Evolutionary conservation across 2,329 filamentous ascomycete genomes (phyloP).

Genomic region (Trichoderma pleuroti): DNA sequence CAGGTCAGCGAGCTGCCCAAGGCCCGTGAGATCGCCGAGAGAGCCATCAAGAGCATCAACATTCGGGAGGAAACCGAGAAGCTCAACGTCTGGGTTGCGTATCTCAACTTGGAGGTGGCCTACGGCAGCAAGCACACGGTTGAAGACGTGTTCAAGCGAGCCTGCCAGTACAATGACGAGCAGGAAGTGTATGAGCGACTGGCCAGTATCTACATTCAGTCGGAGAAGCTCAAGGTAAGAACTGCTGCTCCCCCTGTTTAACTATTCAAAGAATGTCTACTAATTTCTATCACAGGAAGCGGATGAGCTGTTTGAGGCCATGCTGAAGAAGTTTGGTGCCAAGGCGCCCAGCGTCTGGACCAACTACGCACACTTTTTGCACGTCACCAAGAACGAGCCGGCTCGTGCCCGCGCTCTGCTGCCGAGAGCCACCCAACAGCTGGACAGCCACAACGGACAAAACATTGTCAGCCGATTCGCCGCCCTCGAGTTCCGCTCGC

Average conservation of each 20-base stretch:
- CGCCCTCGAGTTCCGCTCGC: constrained; percentile 82
- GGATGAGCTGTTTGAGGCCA: constrained; percentile 78
- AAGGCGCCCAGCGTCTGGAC: constrained; percentile 78
- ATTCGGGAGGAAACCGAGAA: constrained; percentile 90
- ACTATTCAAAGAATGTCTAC: not conserved
- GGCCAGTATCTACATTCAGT: constrained; percentile 92
- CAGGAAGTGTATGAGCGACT: constrained; percentile 86
- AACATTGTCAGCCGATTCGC: constrained; percentile 83
- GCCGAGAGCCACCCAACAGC: constrained; percentile 77
- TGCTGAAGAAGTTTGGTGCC: constrained; percentile 85
- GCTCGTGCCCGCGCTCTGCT: constrained; percentile 76
- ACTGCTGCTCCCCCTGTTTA: constrained; percentile 1
- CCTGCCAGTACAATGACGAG: constrained; percentile 89
- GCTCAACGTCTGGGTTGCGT: constrained; percentile 90
- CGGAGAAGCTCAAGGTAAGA: constrained; percentile 76
- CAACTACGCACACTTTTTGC: constrained; percentile 93
- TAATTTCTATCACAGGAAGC: constrained; percentile 61
- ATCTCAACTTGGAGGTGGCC: constrained; percentile 89
- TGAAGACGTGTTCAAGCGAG: constrained; percentile 84
- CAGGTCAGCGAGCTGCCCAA: constrained; percentile 85
- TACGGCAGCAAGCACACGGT: constrained; percentile 81
- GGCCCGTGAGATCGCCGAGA: constrained; percentile 83
- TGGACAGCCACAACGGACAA: constrained; percentile 61
- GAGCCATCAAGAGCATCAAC: constrained; percentile 86
- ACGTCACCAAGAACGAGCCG: constrained; percentile 66